A percentile compares a stretch with the other conserved stretches of the same genome.
phyloP scores from a whole-genome alignment of 2,329 filamentous ascomycete genomes.

The Aspergillus fumigatiaffinis region DNA sequence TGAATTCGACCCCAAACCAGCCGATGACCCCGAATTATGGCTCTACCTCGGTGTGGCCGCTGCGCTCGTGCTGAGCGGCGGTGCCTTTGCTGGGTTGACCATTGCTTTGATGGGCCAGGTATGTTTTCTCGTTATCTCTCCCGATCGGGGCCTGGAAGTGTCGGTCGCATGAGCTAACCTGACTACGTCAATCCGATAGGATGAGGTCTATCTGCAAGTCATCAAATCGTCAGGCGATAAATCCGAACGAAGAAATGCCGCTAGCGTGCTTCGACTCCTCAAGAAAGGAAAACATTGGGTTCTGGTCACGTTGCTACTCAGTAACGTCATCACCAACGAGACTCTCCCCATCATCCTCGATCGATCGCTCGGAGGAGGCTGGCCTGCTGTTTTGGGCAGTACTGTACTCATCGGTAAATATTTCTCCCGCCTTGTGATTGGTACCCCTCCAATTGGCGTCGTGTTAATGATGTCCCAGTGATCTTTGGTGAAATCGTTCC shows the following conservation, averaged over 20 bases:
- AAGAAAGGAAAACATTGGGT: conserved; percentile 97
- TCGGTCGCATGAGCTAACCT: background rate
- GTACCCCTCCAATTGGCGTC: background rate
- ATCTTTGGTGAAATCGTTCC: conserved; percentile 97
- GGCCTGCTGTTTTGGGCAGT: conserved; percentile 89
- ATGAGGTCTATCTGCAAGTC: conserved; percentile 96
- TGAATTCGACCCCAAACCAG: conserved; percentile 47
- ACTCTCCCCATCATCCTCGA: conserved; percentile 93
- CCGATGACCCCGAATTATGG: conserved; percentile 66
- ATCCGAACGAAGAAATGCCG: conserved; percentile 80
- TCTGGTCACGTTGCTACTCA: conserved; percentile 84
- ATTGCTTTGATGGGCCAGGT: conserved; percentile 60
- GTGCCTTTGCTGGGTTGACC: conserved; percentile 91
- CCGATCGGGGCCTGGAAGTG: too few species aligned
- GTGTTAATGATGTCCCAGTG: conserved; percentile 52
- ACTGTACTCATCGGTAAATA: conserved; percentile 81
- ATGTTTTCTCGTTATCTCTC: conserved; percentile 5
- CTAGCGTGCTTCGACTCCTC: conserved; percentile 72
- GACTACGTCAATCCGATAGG: conserved; percentile 46
- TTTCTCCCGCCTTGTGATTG: background rate
- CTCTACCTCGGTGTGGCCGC: conserved; percentile 75
- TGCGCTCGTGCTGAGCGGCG: conserved; percentile 77
- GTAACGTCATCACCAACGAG: conserved; percentile 98
- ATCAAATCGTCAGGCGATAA: conserved; percentile 80
- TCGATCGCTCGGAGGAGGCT: conserved; percentile 86